phyloP scores from a whole-genome alignment of 768 basidiomycete genomes.

The Suillus decipiens region DNA sequence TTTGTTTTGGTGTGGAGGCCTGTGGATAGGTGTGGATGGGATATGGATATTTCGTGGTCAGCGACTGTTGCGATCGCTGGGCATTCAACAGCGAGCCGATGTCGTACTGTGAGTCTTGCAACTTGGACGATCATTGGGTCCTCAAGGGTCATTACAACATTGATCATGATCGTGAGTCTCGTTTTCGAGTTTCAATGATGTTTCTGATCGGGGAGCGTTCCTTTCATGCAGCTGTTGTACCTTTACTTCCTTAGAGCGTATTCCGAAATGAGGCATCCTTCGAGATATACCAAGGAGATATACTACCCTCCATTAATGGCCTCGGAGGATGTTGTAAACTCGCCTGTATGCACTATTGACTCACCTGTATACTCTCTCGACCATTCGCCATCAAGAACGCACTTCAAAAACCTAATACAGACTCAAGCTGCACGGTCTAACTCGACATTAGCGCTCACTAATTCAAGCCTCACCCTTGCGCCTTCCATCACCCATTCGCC shows the following conservation, averaged over 20 bases:
- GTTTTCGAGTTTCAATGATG: neutral
- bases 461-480: slow-evolving; percentile 30
- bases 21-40: slow-evolving; percentile 55
- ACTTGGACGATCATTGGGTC: slow-evolving; percentile 57
- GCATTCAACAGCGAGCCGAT: slow-evolving; percentile 19
- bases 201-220: neutral
- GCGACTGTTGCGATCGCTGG: slow-evolving; percentile 28
- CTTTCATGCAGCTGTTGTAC: slow-evolving; percentile 23
- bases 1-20: slow-evolving; percentile 57
- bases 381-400: slow-evolving; percentile 12
- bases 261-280: slow-evolving; percentile 21
- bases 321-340: slow-evolving; percentile 24
- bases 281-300: slow-evolving; percentile 7
- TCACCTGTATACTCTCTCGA: slow-evolving; percentile 15
- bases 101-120: slow-evolving; percentile 36
- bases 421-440: slow-evolving; percentile 15
- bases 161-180: slow-evolving; percentile 52
- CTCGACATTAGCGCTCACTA: slow-evolving; percentile 25
- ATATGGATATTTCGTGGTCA: slow-evolving; percentile 71
- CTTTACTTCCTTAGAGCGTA: slow-evolving; percentile 21
- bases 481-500: slow-evolving; percentile 23
- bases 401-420: neutral
- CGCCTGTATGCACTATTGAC: slow-evolving; percentile 18
- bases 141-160: slow-evolving; percentile 55
- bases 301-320: slow-evolving; percentile 21